A percentile compares a stretch with the other conserved stretches of the same genome.
Conservation (phyloP, 2,329 filamentous ascomycete genomes). For the Lasiodiplodia hormozganensis region DNA sequence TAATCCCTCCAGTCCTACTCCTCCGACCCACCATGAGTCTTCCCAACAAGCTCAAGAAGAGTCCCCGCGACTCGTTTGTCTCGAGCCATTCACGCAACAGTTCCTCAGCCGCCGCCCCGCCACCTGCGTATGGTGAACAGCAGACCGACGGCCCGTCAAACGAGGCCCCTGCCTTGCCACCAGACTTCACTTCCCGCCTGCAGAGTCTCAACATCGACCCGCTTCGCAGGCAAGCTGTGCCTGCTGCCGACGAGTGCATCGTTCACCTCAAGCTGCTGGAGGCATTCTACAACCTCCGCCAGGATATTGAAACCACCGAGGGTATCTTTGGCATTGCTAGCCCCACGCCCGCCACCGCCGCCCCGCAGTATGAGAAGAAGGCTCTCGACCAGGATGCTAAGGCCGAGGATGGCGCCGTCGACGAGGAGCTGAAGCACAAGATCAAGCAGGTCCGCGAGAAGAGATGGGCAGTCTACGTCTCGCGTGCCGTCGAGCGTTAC, state of each 20-base stretch:
- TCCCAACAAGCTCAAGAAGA: slow-evolving; percentile 41
- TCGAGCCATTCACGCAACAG: background rate
- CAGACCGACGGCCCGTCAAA: background rate
- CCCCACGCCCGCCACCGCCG: background rate
- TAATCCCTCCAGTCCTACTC: background rate
- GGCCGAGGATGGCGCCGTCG: background rate
- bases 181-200: slow-evolving; percentile 22
- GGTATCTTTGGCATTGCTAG: slow-evolving; percentile 67
- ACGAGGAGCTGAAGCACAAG: background rate
- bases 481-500: slow-evolving; percentile 73
- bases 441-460: slow-evolving; percentile 65
- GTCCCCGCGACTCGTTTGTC: slow-evolving; percentile 21
- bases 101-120: slow-evolving; percentile 4
- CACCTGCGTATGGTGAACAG: slow-evolving; percentile 22
- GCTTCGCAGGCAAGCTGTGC: background rate
- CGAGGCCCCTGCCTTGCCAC: slow-evolving; percentile 1
- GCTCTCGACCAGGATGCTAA: background rate
- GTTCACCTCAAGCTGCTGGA: slow-evolving; percentile 77
- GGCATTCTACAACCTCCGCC: slow-evolving; percentile 70
- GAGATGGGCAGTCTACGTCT: slow-evolving; percentile 74
- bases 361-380: background rate
- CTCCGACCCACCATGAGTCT: background rate
- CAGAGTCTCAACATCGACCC: slow-evolving; percentile 17
- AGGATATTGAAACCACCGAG: slow-evolving; percentile 70
- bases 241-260: slow-evolving; percentile 59